Percentiles rank a stretch among this genome's conserved stretches.
Evolutionary conservation across 179 eudicot genomes (phyloP).

Genomic region (Beta lomatogona): DNA sequence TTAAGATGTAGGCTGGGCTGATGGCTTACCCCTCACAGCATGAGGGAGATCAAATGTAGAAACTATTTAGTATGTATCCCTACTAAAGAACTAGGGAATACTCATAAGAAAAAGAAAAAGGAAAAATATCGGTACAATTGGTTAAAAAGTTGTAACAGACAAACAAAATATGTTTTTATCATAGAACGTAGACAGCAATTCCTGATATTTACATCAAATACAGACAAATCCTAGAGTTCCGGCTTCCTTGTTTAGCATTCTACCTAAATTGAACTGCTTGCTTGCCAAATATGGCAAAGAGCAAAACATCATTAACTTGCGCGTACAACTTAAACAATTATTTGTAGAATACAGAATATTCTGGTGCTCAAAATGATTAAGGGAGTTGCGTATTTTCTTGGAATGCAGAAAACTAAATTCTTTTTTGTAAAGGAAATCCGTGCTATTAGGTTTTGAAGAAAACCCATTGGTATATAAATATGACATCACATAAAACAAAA

Average conservation of each 20-base stretch:
- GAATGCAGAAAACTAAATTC: not conserved
- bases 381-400: not conserved
- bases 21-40: not conserved
- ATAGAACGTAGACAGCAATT: not conserved
- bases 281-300: constrained; percentile 1
- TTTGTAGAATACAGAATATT: not conserved
- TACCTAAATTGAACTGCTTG: not conserved
- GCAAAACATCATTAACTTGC: not conserved
- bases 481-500: too few species aligned
- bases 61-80: not conserved
- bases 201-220: not conserved
- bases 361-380: not conserved
- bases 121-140: not conserved
- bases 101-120: not conserved
- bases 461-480: too few species aligned
- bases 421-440: too few species aligned
- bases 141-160: not conserved
- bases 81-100: not conserved
- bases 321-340: not conserved
- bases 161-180: not conserved
- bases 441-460: too few species aligned
- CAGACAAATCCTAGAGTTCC: not conserved
- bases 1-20: not conserved
- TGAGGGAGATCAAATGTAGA: constrained; percentile 13
- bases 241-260: not conserved